These are phyloP conservation scores for sunflower (Helianthus annuus) DNA, from an alignment of 129 eudicot genomes.

Conservation along the genomic window DNA sequence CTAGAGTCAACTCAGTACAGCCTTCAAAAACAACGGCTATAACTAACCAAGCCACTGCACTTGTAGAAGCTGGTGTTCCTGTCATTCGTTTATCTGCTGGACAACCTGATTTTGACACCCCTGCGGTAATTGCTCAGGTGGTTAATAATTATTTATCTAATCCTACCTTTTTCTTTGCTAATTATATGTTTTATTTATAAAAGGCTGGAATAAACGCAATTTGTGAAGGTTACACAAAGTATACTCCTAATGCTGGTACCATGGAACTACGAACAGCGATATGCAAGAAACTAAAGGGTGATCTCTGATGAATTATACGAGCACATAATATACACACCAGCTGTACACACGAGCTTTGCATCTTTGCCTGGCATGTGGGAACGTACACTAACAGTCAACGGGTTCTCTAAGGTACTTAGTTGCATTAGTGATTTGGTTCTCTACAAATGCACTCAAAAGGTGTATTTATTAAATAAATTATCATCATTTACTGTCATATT, in stretches of 20 bases:
- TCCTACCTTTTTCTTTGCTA: neutral
- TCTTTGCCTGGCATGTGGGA: slow-evolving; percentile 97
- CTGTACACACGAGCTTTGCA: slow-evolving; percentile 93
- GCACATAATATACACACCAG: slow-evolving; percentile 85
- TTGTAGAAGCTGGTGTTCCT: slow-evolving; percentile 97
- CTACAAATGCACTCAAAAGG: slow-evolving; percentile 6
- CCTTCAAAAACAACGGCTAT: slow-evolving; percentile 90
- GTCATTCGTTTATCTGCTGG: slow-evolving; percentile 90
- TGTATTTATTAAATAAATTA: neutral
- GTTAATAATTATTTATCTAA: neutral
- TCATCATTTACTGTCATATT: neutral
- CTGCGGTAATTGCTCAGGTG: slow-evolving; percentile 77
- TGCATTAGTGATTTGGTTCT: slow-evolving; percentile 9
- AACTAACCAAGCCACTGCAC: slow-evolving; percentile 86
- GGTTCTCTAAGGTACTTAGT: slow-evolving; percentile 83
- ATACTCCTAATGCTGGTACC: slow-evolving; percentile 95
- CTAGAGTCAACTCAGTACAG: slow-evolving; percentile 82
- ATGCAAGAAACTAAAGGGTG: slow-evolving; percentile 83
- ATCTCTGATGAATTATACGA: slow-evolving; percentile 90
- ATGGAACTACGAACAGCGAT: slow-evolving; percentile 76
- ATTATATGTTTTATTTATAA: neutral
- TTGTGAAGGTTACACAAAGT: slow-evolving; percentile 83
- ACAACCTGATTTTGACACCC: slow-evolving; percentile 98
- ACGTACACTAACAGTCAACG: slow-evolving; percentile 87
- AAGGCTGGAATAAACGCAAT: slow-evolving; percentile 88